These are phyloP conservation scores for Phytophthora crassamura DNA, from an alignment of 352 stramenopile species.

Conservation along the genomic window DNA sequence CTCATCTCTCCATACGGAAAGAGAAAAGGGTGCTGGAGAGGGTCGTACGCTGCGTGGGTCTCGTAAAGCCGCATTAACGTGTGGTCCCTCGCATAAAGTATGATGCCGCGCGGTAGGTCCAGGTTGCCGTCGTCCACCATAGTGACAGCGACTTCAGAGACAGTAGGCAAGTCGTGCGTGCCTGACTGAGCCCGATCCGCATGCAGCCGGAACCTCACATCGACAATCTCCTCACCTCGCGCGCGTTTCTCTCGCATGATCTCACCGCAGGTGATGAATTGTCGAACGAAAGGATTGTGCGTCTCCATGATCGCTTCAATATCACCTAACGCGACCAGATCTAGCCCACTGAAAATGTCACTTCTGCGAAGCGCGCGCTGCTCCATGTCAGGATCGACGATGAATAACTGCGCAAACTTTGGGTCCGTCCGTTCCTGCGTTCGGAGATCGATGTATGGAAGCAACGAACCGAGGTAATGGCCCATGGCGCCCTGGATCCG, in stretches of 20 bases:
- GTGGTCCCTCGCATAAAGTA: not conserved
- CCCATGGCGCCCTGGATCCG: slow-evolving; percentile 2
- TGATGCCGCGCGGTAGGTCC: not conserved
- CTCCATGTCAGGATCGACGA: slow-evolving; percentile 3
- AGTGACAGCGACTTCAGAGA: slow-evolving; percentile 9
- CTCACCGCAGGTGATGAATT: no score
- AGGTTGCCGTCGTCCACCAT: slow-evolving; percentile 6
- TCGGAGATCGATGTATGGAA: not conserved
- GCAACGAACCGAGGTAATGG: slow-evolving; percentile 3
- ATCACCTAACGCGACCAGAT: not conserved
- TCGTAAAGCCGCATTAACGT: slow-evolving; percentile 1
- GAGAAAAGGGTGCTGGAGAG: slow-evolving; percentile 6
- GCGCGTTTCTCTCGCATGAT: no score
- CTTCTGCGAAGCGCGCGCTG: not conserved
- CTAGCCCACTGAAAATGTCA: not conserved
- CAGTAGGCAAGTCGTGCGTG: no score
- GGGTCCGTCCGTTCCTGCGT: not conserved
- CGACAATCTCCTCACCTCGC: no score
- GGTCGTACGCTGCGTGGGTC: slow-evolving; percentile 4
- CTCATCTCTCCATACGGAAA: slow-evolving; percentile 7
- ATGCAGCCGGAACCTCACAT: no score
- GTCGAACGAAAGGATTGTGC: slow-evolving; percentile 4
- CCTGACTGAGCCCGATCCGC: no score
- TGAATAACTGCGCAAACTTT: no score
- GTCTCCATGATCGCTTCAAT: slow-evolving; percentile 6